Conservation (phyloP, 345 rosid genomes). For the Stellera chamaejasme region DNA sequence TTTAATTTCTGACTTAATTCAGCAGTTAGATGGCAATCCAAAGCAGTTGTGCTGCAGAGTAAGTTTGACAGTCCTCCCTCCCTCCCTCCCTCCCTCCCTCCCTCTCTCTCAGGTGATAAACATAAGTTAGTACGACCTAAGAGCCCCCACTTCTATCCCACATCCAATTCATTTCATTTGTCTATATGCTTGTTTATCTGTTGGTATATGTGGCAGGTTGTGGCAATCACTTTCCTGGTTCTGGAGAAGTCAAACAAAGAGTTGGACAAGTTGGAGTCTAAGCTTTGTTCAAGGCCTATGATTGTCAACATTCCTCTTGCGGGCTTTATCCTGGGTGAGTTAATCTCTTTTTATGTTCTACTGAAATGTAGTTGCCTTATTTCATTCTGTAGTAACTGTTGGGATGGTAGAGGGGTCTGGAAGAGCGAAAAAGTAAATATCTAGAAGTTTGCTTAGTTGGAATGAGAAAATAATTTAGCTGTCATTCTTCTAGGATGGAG, state of each 20-base stretch:
- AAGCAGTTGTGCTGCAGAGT: slow-evolving; percentile 57
- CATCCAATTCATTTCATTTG: slow-evolving; percentile 1
- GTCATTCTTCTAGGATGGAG: too few species aligned
- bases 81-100: slow-evolving; percentile 5
- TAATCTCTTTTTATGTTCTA: slow-evolving; percentile 4
- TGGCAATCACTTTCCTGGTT: slow-evolving; percentile 45
- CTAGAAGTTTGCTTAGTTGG: too few species aligned
- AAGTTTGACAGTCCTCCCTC: slow-evolving; percentile 11
- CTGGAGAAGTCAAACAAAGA: slow-evolving; percentile 34
- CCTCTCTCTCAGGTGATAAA: slow-evolving; percentile 1
- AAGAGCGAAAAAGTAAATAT: too few species aligned
- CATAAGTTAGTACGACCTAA: background rate
- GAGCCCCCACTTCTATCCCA: slow-evolving; percentile 2
- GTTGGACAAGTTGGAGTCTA: slow-evolving; percentile 14
- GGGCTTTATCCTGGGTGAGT: slow-evolving; percentile 71
- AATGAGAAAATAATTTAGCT: too few species aligned
- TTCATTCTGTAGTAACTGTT: too few species aligned
- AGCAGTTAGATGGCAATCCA: slow-evolving; percentile 22
- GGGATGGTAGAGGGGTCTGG: too few species aligned
- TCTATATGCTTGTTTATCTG: slow-evolving; percentile 3
- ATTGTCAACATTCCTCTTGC: slow-evolving; percentile 63
- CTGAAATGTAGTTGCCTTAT: too few species aligned
- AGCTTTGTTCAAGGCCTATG: slow-evolving; percentile 18
- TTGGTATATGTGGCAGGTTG: slow-evolving; percentile 44
- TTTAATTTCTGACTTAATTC: slow-evolving; percentile 33